Evolutionary conservation across 495 filamentous ascomycete species (phyloP), one percentile per base, ranked within the genome.

Genomic region (Talaromyces proteolyticus): DNA sequence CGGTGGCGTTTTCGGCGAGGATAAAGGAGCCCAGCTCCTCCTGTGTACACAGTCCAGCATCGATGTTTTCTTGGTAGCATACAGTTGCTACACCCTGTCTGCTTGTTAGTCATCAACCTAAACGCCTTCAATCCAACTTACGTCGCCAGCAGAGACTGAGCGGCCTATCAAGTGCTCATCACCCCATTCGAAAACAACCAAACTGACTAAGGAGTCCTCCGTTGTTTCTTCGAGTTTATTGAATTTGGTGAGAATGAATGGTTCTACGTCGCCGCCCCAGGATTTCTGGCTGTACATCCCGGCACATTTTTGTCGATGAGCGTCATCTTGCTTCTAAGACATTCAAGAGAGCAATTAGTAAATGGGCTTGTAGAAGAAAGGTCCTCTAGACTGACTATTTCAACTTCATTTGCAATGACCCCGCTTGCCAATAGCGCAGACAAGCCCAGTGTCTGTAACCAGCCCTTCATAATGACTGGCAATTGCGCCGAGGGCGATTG

Each of bases 201-300:
- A 72, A 64, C 88, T 92, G 48, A 90, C 86, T 21, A 88, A 69
- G 11, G 87, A 84, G 60, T 95, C 86, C 18, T 84, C 77, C 29
- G 66, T 72, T 26, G 59, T 72, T 40, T 74, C 74, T 20, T 56
- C 52, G 47, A 77, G 64, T 57, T 85, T 81, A 44, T 84, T 72
- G 58, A 95, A 95, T 63, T 86, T 91, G 54, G 86, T 80, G 51
- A 85, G 73, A 65, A 99, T 95, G 70, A 85, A 91, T 8, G 93
- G 94, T 53, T 96, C 88, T 45, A 88, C 76, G 25, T 78, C 80
- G 57, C 93, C 93, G 53, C 90, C 89, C 93, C 93, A 99, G 17
- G 85, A 70, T 57, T 83, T 88, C 60, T 78, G 84, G 65, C 85
- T 91, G 70, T 97, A 99, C 93, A 99, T 97, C 68, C 93, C 93